Evolutionary conservation across 2,329 filamentous ascomycete genomes (phyloP).

Genomic region (Fusarium nelsonii): DNA sequence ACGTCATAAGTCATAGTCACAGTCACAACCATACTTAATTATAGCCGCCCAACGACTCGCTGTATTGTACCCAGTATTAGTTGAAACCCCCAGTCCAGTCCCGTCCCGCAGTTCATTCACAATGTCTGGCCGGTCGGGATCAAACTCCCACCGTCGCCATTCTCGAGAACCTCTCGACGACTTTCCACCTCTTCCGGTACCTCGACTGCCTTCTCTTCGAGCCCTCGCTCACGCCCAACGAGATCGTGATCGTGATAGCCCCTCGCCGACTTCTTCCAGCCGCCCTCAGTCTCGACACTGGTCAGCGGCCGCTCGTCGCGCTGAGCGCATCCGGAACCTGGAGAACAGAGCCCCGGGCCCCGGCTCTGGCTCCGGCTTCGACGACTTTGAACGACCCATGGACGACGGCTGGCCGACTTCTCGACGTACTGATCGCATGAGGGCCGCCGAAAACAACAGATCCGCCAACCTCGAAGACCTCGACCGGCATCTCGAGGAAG

Average conservation of each 20-base stretch:
- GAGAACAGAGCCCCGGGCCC: constrained; percentile 47
- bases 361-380: constrained; percentile 37
- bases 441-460: constrained; percentile 42
- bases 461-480: constrained; percentile 54
- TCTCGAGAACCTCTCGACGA: constrained; percentile 49
- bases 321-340: constrained; percentile 54
- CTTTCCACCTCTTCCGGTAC: constrained; percentile 51
- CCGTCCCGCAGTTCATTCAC: constrained; percentile 16
- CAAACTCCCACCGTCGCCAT: constrained; percentile 50
- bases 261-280: constrained; percentile 39
- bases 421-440: constrained; percentile 46
- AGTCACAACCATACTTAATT: constrained; percentile 18
- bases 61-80: constrained; percentile 4
- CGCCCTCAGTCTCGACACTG: constrained; percentile 44
- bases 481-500: constrained; percentile 57
- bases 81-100: constrained; percentile 8
- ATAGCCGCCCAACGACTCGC: constrained; percentile 33
- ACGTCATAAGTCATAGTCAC: constrained; percentile 33
- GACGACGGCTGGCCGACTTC: constrained; percentile 48
- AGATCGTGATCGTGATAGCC: constrained; percentile 47
- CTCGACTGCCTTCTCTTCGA: constrained; percentile 52
- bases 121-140: constrained; percentile 53
- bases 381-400: constrained; percentile 48
- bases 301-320: constrained; percentile 50
- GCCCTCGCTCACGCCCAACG: constrained; percentile 49